Evolutionary conservation across 2,329 filamentous ascomycete species (phyloP), one percentile per base, ranked within the genome.

Genomic region (Leptographium flavum): DNA sequence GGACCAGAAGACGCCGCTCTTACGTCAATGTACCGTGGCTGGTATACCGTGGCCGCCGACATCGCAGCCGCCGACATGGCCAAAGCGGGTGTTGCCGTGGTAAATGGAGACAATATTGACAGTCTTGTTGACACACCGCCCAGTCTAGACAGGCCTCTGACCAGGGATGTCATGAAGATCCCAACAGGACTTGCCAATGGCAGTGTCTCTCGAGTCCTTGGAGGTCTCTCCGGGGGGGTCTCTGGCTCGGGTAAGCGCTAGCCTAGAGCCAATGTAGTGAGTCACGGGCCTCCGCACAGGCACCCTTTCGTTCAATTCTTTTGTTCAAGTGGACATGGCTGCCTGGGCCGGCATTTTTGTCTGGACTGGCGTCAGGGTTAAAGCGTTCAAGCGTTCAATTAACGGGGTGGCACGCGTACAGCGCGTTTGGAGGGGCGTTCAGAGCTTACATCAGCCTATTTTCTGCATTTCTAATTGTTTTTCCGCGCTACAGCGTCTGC

Each of bases 11-110:
- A 47, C 15, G n/a, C 8, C 42, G 13, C 5, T 43, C 70, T 56
- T 65, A 80, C 76, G 72, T 81, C 76, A 49, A 79, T 71, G 54
- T 78, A 81, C 56, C 74, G 67, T 11, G 74, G 73, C 42, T 59
- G 63, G 52, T 68, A 68, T 42, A 50, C 43, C 23, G 56, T 28
- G 17, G 21, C 10, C 19, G 45, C 45, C 49, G 40, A 47, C 40
- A 45, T 37, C 38, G 49, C 45, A 47, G 45, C 38, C n/a, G 56
- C 45, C 41, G 46, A 45, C 48, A 56, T 51, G 40, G 45, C 22
- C 28, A 28, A 17, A 33, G 44, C 49, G 36, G 32, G 23, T n/a
- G 47, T 43, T 42, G 47, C 42, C 38, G 47, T 31, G 31, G 40
- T 30, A 31, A 32, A 22, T 11, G 11, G 14, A 2, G 35, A 3